phyloP scores from a whole-genome alignment of 306 rosid genomes.

The Dalbergia oliveri region DNA sequence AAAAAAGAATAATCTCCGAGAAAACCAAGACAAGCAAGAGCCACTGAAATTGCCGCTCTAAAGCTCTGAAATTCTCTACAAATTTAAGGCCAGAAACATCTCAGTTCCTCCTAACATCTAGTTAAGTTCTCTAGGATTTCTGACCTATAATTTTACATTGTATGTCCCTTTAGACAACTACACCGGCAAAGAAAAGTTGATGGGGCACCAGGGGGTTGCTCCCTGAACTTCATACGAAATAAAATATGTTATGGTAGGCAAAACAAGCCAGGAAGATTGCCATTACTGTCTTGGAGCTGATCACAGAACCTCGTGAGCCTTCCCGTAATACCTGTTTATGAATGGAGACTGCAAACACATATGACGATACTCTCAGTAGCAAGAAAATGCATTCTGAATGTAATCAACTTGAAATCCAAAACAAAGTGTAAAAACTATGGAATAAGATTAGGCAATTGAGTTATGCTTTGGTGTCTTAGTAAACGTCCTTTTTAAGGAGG shows the following conservation, averaged over 20 bases:
- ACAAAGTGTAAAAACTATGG: too few species aligned
- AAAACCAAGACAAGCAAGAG: slow-evolving; percentile 30
- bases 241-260: slow-evolving; percentile 33
- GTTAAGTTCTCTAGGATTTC: slow-evolving; percentile 46
- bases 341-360: slow-evolving; percentile 72
- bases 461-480: too few species aligned
- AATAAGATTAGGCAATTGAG: too few species aligned
- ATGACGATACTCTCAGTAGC: not conserved
- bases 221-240: slow-evolving; percentile 37
- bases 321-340: slow-evolving; percentile 89
- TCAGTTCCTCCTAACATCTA: slow-evolving; percentile 49
- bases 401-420: slow-evolving; percentile 33
- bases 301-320: slow-evolving; percentile 87
- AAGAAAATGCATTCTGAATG: slow-evolving; percentile 15
- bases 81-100: slow-evolving; percentile 46
- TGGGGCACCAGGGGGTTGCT: slow-evolving; percentile 60
- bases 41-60: slow-evolving; percentile 43
- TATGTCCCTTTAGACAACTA: slow-evolving; percentile 44
- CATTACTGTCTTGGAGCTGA: slow-evolving; percentile 26
- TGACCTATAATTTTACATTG: slow-evolving; percentile 58
- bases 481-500: not conserved
- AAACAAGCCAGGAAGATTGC: slow-evolving; percentile 25
- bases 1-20: slow-evolving; percentile 29
- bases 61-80: slow-evolving; percentile 46
- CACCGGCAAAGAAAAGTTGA: slow-evolving; percentile 17